Evolutionary conservation across 345 rosid species (phyloP), one percentile per base, ranked within the genome.

Genomic region (Bruguiera sexangula): DNA sequence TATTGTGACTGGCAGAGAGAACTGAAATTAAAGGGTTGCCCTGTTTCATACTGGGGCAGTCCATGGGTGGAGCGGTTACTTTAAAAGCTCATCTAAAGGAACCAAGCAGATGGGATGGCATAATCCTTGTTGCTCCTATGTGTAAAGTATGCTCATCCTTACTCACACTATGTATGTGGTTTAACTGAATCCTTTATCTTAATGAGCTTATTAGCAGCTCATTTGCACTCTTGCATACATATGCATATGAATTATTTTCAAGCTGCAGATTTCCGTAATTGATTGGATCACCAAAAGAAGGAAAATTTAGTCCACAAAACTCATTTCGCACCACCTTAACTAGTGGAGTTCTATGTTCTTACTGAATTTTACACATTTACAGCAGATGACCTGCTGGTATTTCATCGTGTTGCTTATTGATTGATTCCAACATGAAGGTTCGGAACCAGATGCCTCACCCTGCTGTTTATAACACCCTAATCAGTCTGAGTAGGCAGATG

Each of bases 1-100:
- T 32, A 18, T 66, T 5, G 24, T 63, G 69, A 43, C 59, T 77
- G 32, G 52, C 80, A 89, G 98, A 81, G 71, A 80, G 88, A 70
- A 85, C 93, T 62, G 97, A 89, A 69, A 26, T 88, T 65, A 83
- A 74, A 79, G 86, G 87, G 10, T 76, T 94, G 77, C 97, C 97
- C 3, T 67, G 78, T 78, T 94, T 89, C 81, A 18, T 94, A 60
- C 56, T 91, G 72, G 98, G 97, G 63, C 97, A 94, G 84, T 94
- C 98, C 67, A 91, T 89, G 97, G 98, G 98, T 73, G 98, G 98
- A 81, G 98, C 98, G 68, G 75, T 94, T 77, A 74, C 97, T 50
- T 79, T 94, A 69, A 94, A 91, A 80, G 86, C 71, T 73, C 95
- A 89, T 79, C 76, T 91, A 27, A 91, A 84, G 81, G 86, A 86